Percentiles rank a stretch among this genome's conserved stretches.
phyloP scores from a whole-genome alignment of 192 early-diverging fungal species.

The Entomortierella beljakovae region DNA sequence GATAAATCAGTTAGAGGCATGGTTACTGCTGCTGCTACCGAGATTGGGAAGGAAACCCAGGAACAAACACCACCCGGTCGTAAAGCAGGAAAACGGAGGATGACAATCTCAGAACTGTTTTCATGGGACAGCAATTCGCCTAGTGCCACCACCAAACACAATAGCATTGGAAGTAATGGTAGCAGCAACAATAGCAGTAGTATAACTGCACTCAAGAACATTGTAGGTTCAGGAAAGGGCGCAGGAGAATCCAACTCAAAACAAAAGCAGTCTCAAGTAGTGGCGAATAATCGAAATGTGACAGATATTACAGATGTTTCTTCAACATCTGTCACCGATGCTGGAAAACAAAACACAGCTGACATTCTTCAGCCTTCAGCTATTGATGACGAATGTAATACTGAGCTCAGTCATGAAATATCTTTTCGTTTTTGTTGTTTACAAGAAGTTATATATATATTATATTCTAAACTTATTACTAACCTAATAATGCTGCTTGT shows the following conservation, averaged over 20 bases:
- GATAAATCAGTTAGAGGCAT: background rate
- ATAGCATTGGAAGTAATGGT: background rate
- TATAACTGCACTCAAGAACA: constrained; percentile 14
- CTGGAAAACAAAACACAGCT: no score
- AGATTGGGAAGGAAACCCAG: background rate
- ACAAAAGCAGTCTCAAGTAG: background rate
- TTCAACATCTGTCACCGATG: background rate
- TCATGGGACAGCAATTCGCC: constrained; percentile 6
- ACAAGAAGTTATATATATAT: no score
- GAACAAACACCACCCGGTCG: constrained; percentile 1
- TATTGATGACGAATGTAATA: no score
- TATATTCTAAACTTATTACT: no score
- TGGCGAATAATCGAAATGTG: background rate
- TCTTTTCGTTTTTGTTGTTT: no score
- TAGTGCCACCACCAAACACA: background rate
- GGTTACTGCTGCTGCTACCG: background rate
- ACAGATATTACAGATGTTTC: background rate
- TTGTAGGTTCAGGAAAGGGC: constrained; percentile 1
- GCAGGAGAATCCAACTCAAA: background rate
- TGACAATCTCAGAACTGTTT: constrained; percentile 32
- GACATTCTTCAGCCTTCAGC: no score
- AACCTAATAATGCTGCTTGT: no score
- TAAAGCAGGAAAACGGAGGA: constrained; percentile 17
- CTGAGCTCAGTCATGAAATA: no score
- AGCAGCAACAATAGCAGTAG: background rate